Evolutionary conservation across 192 early-diverging fungal species (phyloP).

Genomic region (Mortierella antarctica): DNA sequence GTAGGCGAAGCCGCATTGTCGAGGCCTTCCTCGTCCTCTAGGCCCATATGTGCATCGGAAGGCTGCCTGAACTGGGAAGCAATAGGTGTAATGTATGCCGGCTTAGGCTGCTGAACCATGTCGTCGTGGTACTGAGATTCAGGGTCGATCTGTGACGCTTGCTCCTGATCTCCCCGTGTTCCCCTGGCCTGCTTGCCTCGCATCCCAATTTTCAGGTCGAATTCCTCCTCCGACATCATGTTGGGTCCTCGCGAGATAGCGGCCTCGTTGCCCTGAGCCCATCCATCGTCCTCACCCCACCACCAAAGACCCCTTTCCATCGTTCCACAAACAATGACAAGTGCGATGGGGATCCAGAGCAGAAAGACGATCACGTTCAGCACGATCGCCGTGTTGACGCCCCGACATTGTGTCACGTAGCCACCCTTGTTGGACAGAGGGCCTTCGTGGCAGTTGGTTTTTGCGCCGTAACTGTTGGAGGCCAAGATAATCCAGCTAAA

Average conservation of each 20-base stretch:
- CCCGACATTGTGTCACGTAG: constrained; percentile 29
- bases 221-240: constrained; percentile 31
- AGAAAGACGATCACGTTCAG: constrained; percentile 36
- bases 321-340: constrained; percentile 42
- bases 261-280: constrained; percentile 12
- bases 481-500: constrained; percentile 50
- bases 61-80: constrained; percentile 28
- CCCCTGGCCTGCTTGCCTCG: neutral
- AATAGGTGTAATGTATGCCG: constrained; percentile 39
- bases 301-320: constrained; percentile 46
- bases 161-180: neutral
- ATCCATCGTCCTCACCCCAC: constrained; percentile 35
- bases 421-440: constrained; percentile 5
- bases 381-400: constrained; percentile 37
- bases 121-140: constrained; percentile 4
- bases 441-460: constrained; percentile 29
- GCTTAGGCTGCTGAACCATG: constrained; percentile 11
- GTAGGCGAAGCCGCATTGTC: neutral
- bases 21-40: constrained; percentile 11
- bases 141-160: constrained; percentile 5
- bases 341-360: constrained; percentile 35
- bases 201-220: constrained; percentile 31
- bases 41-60: neutral
- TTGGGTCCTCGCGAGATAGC: neutral
- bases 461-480: constrained; percentile 30